phyloP scores from a whole-genome alignment of 2,329 filamentous ascomycete species.

The Colletotrichum zoysiae region DNA sequence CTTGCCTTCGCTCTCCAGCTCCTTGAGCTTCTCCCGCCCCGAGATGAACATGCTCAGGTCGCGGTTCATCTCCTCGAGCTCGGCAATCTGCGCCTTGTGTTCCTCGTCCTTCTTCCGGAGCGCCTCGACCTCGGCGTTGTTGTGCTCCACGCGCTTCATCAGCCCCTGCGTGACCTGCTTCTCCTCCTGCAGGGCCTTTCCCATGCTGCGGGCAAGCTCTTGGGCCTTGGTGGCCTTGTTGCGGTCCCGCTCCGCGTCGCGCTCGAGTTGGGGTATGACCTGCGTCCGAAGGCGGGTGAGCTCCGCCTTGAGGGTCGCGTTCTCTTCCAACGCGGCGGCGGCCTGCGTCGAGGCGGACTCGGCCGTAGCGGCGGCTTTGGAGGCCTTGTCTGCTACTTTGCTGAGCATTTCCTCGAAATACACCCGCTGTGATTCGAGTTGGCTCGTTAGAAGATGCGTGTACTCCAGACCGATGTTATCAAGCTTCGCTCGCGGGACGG shows the following conservation, averaged over 20 bases:
- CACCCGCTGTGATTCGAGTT: conserved; percentile 90
- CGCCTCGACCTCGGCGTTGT: conserved; percentile 72
- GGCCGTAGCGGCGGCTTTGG: conserved; percentile 76
- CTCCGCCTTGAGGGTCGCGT: conserved; percentile 53
- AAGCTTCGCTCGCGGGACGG: conserved; percentile 76
- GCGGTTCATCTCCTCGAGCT: conserved; percentile 86
- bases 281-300: conserved; percentile 65
- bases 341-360: conserved; percentile 69
- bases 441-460: conserved; percentile 90
- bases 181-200: conserved; percentile 85
- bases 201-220: conserved; percentile 79
- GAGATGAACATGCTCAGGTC: conserved; percentile 91
- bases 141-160: conserved; percentile 82
- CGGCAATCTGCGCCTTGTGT: conserved; percentile 73
- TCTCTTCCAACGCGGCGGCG: conserved; percentile 61
- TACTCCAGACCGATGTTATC: conserved; percentile 92
- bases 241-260: conserved; percentile 76
- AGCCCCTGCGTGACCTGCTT: conserved; percentile 86
- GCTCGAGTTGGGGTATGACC: conserved; percentile 77
- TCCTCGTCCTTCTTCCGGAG: conserved; percentile 69
- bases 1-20: conserved; percentile 72
- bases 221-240: conserved; percentile 78
- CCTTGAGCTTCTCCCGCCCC: conserved; percentile 82
- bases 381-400: conserved; percentile 90
- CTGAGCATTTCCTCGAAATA: conserved; percentile 96